These are phyloP conservation scores for Epichloe festucae DNA, from an alignment of 2,329 filamentous ascomycete genomes.

Conservation along the genomic window DNA sequence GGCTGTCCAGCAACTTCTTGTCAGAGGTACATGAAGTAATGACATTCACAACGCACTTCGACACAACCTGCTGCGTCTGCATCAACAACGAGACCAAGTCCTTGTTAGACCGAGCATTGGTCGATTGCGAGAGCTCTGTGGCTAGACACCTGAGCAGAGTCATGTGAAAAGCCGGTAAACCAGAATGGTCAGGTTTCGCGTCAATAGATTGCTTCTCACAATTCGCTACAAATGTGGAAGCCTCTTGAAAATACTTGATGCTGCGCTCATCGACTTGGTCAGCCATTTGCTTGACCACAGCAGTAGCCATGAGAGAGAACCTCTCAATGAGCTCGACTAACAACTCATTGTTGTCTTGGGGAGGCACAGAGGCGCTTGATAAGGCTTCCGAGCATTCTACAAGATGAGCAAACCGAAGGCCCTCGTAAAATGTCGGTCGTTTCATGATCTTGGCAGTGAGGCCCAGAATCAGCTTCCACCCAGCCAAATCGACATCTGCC, in stretches of 20 bases:
- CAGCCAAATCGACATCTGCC: conserved; percentile 14
- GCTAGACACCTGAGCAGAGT: conserved; percentile 24
- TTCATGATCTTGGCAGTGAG: conserved; percentile 37
- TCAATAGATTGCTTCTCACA: conserved; percentile 9
- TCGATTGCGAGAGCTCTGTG: conserved; percentile 15
- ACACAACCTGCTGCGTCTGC: conserved; percentile 15
- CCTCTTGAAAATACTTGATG: conserved; percentile 23
- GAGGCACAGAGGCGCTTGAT: conserved; percentile 14
- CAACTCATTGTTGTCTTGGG: conserved; percentile 12
- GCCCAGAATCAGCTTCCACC: conserved; percentile 27
- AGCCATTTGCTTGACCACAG: conserved; percentile 30
- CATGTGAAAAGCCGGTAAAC: conserved; percentile 19
- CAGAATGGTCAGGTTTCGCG: background rate
- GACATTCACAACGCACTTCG: conserved; percentile 14
- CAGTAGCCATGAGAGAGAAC: conserved; percentile 19
- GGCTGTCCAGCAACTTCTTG: conserved; percentile 17
- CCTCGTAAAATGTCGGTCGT: conserved; percentile 37
- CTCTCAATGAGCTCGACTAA: conserved; percentile 21
- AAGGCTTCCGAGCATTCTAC: conserved; percentile 21
- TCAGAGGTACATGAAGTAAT: conserved; percentile 17
- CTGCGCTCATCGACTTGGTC: conserved; percentile 30
- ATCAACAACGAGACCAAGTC: conserved; percentile 13
- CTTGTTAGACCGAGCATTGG: conserved; percentile 13
- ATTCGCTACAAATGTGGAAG: conserved; percentile 14
- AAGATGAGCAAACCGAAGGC: conserved; percentile 27